phyloP scores from a whole-genome alignment of 192 early-diverging fungal genomes.

The Podila verticillata region DNA sequence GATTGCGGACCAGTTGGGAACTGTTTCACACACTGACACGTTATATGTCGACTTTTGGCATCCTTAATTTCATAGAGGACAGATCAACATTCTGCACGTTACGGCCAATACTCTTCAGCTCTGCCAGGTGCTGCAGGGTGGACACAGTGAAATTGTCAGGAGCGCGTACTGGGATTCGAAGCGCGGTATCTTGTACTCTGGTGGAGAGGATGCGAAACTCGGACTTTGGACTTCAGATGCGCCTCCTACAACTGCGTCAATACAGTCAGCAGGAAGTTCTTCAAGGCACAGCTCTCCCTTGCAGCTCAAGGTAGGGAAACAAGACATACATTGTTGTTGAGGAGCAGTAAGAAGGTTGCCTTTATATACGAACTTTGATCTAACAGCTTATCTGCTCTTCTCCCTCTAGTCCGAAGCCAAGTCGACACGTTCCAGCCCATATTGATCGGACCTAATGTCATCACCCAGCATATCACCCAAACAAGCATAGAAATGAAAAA shows the following conservation, averaged over 20 bases:
- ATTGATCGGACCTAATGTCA: slow-evolving; percentile 3
- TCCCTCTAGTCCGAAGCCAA: slow-evolving; percentile 17
- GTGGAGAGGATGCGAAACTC: slow-evolving; percentile 83
- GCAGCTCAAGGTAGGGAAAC: slow-evolving; percentile 19
- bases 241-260: slow-evolving; percentile 4
- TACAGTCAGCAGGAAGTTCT: slow-evolving; percentile 17
- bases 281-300: slow-evolving; percentile 40
- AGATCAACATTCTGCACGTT: slow-evolving; percentile 85
- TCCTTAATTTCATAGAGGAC: slow-evolving; percentile 62
- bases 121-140: slow-evolving; percentile 79
- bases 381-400: neutral
- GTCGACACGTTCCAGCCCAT: slow-evolving; percentile 34
- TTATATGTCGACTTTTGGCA: neutral
- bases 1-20: neutral
- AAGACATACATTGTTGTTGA: neutral
- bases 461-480: no score
- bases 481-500: no score
- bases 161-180: slow-evolving; percentile 76
- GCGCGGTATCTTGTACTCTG: slow-evolving; percentile 69
- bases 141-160: slow-evolving; percentile 89
- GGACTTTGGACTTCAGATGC: slow-evolving; percentile 66
- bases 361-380: neutral
- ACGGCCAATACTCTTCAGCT: slow-evolving; percentile 76
- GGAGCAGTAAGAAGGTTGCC: no score
- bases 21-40: neutral